Percentiles rank a stretch among this genome's conserved stretches.
Evolutionary conservation across 108 stramenopile species (phyloP).

Genomic region (Licmophora abbreviata): DNA sequence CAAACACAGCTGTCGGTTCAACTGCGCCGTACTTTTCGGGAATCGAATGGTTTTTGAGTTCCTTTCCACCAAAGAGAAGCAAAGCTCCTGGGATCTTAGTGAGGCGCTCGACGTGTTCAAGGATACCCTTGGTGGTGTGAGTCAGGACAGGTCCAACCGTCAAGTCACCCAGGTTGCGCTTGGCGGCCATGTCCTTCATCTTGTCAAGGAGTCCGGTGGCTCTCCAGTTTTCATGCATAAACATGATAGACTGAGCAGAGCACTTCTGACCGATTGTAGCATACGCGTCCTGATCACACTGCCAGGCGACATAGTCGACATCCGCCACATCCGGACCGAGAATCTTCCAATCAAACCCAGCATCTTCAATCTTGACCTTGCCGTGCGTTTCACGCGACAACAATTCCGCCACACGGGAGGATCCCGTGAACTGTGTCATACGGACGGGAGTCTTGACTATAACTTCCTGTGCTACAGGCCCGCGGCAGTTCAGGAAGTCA

Average conservation of each 20-base stretch:
- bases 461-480: slow-evolving; percentile 78
- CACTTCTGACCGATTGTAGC: slow-evolving; percentile 96
- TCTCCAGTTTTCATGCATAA: slow-evolving; percentile 92
- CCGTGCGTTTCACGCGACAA: slow-evolving; percentile 75
- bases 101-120: slow-evolving; percentile 70
- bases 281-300: slow-evolving; percentile 99
- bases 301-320: slow-evolving; percentile 95
- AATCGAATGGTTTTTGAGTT: slow-evolving; percentile 75
- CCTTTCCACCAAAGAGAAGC: slow-evolving; percentile 89
- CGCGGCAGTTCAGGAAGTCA: slow-evolving; percentile 88
- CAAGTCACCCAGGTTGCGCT: slow-evolving; percentile 76
- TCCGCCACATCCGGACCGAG: slow-evolving; percentile 88
- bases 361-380: slow-evolving; percentile 94
- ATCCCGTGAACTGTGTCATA: slow-evolving; percentile 95
- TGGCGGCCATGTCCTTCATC: slow-evolving; percentile 62
- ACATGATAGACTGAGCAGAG: slow-evolving; percentile 92
- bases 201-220: slow-evolving; percentile 67
- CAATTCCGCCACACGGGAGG: slow-evolving; percentile 76
- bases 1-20: slow-evolving; percentile 95
- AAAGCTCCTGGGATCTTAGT: slow-evolving; percentile 80
- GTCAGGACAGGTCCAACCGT: slow-evolving; percentile 93
- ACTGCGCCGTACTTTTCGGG: slow-evolving; percentile 90
- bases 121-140: slow-evolving; percentile 72
- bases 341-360: slow-evolving; percentile 99
- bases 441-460: slow-evolving; percentile 73